Base-by-base conservation (phyloP, 2,329 filamentous ascomycete genomes). In the Trichophyton verrucosum region DNA sequence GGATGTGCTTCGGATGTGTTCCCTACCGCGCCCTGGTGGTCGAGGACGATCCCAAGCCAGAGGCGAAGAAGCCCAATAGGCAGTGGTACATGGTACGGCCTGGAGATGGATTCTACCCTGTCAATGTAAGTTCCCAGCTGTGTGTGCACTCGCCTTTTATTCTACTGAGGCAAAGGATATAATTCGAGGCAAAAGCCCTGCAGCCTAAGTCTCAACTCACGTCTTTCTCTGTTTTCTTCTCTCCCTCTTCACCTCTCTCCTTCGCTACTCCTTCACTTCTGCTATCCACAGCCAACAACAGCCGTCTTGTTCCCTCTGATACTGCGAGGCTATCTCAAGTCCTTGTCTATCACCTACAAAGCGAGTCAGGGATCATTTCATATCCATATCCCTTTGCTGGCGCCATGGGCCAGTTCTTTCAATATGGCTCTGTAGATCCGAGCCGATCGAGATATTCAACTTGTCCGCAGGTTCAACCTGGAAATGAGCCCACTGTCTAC, bases 21-120 rank as follows among this genome's bases (percentile, higher is more conserved):
- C 64, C 64, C 11, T 64, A 64, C 40, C 63, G 61, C 33, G 42
- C 60, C 13, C 60, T 60, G 49, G 58, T 63, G 38, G 62, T 65
- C 55, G 64, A 67, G 51, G 67, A 62, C 15, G 51, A 49, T 11
- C 62, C 62, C 20, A 62, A 63, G 49, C 33, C 57, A 55, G 42
- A 57, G 17, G 33, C 57, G 40, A 61, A 62, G 60, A 61, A 64
- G 46, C 46, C 30, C 17, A 44, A n/a, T 17, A 62, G 56, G 30
- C 57, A 63, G 40, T 65, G 64, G 64, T 62, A 60, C 56, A 42
- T 66, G 46, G 61, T 65, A 13, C 57, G 60, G 57, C 61, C 63
- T 27, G 63, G 63, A 42, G 62, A 63, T 58, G 38, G 40, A 42
- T 61, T 65, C 60, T 61, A 61, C 55, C 62, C 62, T 47, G 60